Evolutionary conservation across 73 alveolate genomes (phyloP).

Genomic region (Breviolum minutum): DNA sequence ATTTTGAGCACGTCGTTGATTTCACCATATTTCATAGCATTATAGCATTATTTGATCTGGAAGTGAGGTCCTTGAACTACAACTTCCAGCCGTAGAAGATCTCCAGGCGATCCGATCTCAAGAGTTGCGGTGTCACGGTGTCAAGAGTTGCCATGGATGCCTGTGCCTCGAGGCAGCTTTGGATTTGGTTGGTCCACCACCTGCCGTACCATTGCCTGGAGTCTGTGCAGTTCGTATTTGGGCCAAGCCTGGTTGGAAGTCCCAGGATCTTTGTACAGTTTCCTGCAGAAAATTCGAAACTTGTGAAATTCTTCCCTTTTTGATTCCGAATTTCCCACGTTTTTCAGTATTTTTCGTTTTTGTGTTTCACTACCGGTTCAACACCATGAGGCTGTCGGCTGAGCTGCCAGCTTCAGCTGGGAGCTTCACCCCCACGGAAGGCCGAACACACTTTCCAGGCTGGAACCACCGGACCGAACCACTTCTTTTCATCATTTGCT

Average conservation of each 20-base stretch:
- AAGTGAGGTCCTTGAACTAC: slow-evolving; percentile 35
- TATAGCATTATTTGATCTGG: not conserved
- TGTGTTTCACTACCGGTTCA: not conserved
- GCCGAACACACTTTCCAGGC: slow-evolving; percentile 54
- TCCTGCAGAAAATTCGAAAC: too few species aligned
- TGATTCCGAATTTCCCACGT: too few species aligned
- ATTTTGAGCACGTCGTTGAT: not conserved
- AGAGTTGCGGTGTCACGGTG: too few species aligned
- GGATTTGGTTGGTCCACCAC: slow-evolving; percentile 48
- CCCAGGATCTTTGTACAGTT: too few species aligned
- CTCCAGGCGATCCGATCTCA: not conserved
- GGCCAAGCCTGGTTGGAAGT: slow-evolving; percentile 35
- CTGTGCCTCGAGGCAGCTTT: slow-evolving; percentile 14
- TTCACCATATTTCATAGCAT: too few species aligned
- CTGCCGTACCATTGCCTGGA: slow-evolving; percentile 59
- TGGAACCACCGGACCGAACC: not conserved
- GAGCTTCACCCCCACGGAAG: slow-evolving; percentile 7
- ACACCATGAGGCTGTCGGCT: slow-evolving; percentile 8
- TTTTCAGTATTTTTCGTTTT: too few species aligned
- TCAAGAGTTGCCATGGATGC: too few species aligned
- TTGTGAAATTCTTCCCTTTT: too few species aligned
- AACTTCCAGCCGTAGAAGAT: slow-evolving; percentile 67
- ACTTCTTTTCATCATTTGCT: not conserved
- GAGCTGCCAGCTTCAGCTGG: slow-evolving; percentile 46
- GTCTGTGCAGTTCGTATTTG: slow-evolving; percentile 63